Evolutionary conservation across 305 asterid species (phyloP).

Genomic region (Fraxinus floribunda): DNA sequence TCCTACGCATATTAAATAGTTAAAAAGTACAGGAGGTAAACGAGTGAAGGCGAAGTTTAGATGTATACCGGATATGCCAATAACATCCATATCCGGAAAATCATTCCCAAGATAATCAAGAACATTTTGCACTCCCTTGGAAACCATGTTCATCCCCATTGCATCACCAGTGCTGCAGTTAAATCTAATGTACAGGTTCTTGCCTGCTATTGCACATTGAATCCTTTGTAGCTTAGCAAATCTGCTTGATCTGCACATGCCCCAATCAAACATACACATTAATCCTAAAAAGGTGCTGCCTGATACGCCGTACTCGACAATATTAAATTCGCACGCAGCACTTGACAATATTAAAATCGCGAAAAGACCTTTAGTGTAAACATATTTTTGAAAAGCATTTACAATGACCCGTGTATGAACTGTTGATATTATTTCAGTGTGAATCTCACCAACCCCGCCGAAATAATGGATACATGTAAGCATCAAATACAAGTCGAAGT

Average conservation of each 20-base stretch:
- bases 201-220: slow-evolving; percentile 51
- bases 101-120: slow-evolving; percentile 1
- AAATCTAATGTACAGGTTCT: slow-evolving; percentile 47
- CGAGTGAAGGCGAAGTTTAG: background rate
- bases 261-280: background rate
- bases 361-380: background rate
- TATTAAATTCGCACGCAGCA: no score
- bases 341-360: no score
- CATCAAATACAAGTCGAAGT: background rate
- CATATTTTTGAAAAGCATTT: background rate
- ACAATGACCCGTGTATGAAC: background rate
- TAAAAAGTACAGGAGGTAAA: background rate
- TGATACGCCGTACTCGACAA: background rate
- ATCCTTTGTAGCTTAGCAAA: slow-evolving; percentile 45
- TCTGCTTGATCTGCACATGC: slow-evolving; percentile 46
- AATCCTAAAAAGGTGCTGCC: background rate
- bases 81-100: slow-evolving; percentile 52
- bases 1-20: background rate
- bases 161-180: slow-evolving; percentile 55
- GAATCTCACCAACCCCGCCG: background rate
- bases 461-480: background rate
- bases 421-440: background rate
- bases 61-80: slow-evolving; percentile 48
- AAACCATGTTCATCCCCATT: slow-evolving; percentile 61
- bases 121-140: slow-evolving; percentile 32